A percentile compares a stretch with the other conserved stretches of the same genome.
These are phyloP conservation scores for Glycine tomentella DNA, from an alignment of 306 rosid species.

Conservation along the genomic window DNA sequence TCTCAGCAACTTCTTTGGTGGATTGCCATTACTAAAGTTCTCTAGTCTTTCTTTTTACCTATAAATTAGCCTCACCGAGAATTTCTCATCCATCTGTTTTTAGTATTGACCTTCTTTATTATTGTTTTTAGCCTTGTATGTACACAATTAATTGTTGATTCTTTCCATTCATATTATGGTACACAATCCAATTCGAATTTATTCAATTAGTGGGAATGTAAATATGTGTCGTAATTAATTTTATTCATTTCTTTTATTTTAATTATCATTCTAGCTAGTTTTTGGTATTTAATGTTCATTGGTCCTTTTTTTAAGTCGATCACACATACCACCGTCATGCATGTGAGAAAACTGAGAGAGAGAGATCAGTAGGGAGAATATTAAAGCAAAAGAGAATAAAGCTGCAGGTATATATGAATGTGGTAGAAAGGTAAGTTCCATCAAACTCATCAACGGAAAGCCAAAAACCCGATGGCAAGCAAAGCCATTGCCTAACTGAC, in stretches of 20 bases:
- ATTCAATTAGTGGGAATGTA: constrained; percentile 14
- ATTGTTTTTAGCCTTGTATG: constrained; percentile 15
- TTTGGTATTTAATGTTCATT: neutral
- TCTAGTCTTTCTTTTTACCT: neutral
- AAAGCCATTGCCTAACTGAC: constrained; percentile 26
- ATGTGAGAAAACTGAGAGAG: neutral
- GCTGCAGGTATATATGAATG: neutral
- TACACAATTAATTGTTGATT: constrained; percentile 50
- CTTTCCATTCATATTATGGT: constrained; percentile 52
- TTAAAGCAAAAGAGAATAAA: constrained; percentile 1
- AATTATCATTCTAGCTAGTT: neutral
- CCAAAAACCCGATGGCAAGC: constrained; percentile 42
- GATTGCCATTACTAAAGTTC: constrained; percentile 72
- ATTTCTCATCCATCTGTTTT: neutral
- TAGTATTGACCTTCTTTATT: neutral
- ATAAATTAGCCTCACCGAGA: no score
- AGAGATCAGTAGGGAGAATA: neutral
- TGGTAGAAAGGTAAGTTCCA: constrained; percentile 49
- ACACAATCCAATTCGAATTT: constrained; percentile 37
- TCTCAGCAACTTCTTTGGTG: constrained; percentile 79
- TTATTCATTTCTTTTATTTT: neutral
- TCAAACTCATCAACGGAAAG: constrained; percentile 35
- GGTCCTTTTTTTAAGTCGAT: neutral
- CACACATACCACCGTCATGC: neutral
- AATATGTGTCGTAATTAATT: neutral